Evolutionary conservation across 805 yeast species (phyloP).

Genomic region (Pichia kluyveri): DNA sequence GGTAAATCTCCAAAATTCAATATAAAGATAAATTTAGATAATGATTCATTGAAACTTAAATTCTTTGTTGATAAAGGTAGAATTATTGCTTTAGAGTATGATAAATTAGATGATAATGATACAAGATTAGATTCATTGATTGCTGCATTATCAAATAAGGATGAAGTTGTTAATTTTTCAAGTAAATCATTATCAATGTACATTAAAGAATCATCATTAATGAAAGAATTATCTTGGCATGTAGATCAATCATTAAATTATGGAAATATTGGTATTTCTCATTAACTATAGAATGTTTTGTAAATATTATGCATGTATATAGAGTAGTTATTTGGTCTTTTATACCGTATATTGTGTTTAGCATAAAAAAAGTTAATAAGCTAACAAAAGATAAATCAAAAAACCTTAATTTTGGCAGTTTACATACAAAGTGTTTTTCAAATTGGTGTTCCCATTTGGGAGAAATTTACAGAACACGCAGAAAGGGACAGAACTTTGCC

Average conservation of each 20-base stretch:
- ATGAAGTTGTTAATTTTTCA: conserved; percentile 12
- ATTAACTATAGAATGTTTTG: not conserved
- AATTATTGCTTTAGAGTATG: conserved; percentile 9
- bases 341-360: too few relatives aligned
- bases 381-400: too few relatives aligned
- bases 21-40: conserved; percentile 39
- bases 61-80: conserved; percentile 46
- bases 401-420: too few relatives aligned
- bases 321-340: too few relatives aligned
- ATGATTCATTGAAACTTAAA: conserved; percentile 21
- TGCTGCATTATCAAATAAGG: conserved; percentile 4
- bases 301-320: too few relatives aligned
- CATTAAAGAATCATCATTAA: conserved; percentile 10
- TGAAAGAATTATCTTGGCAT: conserved; percentile 18
- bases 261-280: not conserved
- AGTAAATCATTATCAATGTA: conserved; percentile 11
- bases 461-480: too few relatives aligned
- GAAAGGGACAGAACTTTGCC: too few relatives aligned
- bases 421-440: too few relatives aligned
- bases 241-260: conserved; percentile 19
- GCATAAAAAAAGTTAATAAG: too few relatives aligned
- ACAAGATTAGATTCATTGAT: conserved; percentile 9
- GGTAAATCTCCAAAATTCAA: conserved; percentile 72
- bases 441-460: too few relatives aligned
- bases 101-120: conserved; percentile 7